These are phyloP conservation scores for Fusarium newnesense DNA, from an alignment of 2,329 filamentous ascomycete genomes.

Conservation along the genomic window DNA sequence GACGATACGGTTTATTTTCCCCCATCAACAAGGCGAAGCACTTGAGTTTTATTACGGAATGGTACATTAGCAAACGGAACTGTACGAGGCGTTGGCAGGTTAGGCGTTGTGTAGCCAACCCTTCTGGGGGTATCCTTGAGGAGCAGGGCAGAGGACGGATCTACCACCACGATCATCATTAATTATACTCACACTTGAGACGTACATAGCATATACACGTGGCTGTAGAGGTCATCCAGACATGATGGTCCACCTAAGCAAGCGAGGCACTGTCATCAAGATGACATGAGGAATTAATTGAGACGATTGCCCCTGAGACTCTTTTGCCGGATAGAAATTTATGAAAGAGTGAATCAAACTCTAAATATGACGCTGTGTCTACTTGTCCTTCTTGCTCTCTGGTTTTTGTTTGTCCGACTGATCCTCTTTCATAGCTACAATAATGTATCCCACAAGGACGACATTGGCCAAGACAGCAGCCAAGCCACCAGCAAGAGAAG, in stretches of 20 bases:
- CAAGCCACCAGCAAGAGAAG: conserved; percentile 84
- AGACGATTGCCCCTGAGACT: conserved; percentile 9
- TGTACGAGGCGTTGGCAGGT: conserved; percentile 44
- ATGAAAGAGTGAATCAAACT: not conserved
- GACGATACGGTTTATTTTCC: conserved; percentile 13
- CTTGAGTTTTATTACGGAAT: conserved; percentile 43
- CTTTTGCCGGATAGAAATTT: not conserved
- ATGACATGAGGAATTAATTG: conserved; percentile 35
- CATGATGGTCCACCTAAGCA: conserved; percentile 15
- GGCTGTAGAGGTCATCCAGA: conserved; percentile 37
- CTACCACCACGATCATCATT: conserved; percentile 39
- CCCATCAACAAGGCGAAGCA: conserved; percentile 24
- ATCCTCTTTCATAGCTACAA: conserved; percentile 93
- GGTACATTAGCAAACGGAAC: conserved; percentile 42
- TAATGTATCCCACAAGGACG: conserved; percentile 87
- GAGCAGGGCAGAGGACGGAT: conserved; percentile 33
- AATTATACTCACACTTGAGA: conserved; percentile 40
- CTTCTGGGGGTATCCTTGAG: conserved; percentile 21
- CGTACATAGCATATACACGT: conserved; percentile 44
- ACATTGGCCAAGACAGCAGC: conserved; percentile 93
- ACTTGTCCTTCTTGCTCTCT: conserved; percentile 63
- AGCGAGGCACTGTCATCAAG: conserved; percentile 18
- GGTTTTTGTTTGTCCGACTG: conserved; percentile 55
- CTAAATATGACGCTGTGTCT: conserved; percentile 7
- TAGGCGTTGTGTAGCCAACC: conserved; percentile 28